phyloP scores from a whole-genome alignment of 2,329 filamentous ascomycete genomes.

The Sarocladium oryzae region DNA sequence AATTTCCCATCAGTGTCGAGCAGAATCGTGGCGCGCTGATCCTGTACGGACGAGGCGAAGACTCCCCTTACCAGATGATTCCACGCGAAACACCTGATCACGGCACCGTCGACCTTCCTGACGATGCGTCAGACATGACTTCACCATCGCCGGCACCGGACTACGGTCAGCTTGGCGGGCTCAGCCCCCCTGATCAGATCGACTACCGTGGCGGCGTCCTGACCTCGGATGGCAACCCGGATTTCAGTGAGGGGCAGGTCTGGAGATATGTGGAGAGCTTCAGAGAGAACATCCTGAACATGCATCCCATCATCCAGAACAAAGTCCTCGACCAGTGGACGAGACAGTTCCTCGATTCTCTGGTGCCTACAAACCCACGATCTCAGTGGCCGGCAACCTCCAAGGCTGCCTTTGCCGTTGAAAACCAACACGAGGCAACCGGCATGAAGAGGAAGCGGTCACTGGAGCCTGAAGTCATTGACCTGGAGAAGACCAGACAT shows the following conservation, averaged over 20 bases:
- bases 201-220: conserved; percentile 32
- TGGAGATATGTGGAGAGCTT: conserved; percentile 50
- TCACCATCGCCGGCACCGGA: conserved; percentile 48
- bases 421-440: conserved; percentile 18
- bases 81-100: conserved; percentile 34
- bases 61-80: conserved; percentile 50
- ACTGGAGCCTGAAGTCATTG: conserved; percentile 31
- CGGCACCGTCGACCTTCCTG: conserved; percentile 33
- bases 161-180: conserved; percentile 53
- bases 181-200: conserved; percentile 36
- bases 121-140: conserved; percentile 44
- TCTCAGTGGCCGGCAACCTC: conserved; percentile 21
- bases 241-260: conserved; percentile 46
- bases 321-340: conserved; percentile 47
- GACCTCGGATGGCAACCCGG: conserved; percentile 42
- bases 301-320: conserved; percentile 57
- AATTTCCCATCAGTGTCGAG: conserved; percentile 73
- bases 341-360: conserved; percentile 41
- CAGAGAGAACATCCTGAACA: conserved; percentile 55
- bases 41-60: conserved; percentile 74
- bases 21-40: conserved; percentile 67
- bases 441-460: conserved; percentile 53
- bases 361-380: conserved; percentile 28
- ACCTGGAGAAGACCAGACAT: conserved; percentile 30
- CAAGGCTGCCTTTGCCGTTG: conserved; percentile 27